Percentiles rank a stretch among this genome's conserved stretches.
phyloP scores from a whole-genome alignment of 176 grass and related monocot species.

The Guadua angustifolia region DNA sequence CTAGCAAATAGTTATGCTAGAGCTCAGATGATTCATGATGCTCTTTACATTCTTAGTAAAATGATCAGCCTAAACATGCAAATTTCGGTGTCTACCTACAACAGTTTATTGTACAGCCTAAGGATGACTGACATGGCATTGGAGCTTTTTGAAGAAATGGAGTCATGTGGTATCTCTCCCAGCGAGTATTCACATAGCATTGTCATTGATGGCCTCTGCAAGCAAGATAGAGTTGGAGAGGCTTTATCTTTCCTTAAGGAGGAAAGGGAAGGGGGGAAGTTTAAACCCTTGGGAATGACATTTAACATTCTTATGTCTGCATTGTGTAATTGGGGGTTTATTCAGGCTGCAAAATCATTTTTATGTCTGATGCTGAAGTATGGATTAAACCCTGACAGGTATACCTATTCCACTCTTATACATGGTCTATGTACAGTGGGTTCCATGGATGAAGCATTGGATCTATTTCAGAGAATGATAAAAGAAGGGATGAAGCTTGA shows the following conservation, averaged over 20 bases:
- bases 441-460: slow-evolving; percentile 62
- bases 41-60: slow-evolving; percentile 73
- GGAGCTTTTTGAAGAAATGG: slow-evolving; percentile 72
- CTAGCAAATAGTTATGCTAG: slow-evolving; percentile 75
- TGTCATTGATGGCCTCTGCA: slow-evolving; percentile 82
- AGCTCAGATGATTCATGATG: slow-evolving; percentile 70
- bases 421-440: slow-evolving; percentile 72
- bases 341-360: slow-evolving; percentile 74
- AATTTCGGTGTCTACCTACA: slow-evolving; percentile 69
- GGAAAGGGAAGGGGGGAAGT: slow-evolving; percentile 52
- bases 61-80: slow-evolving; percentile 80
- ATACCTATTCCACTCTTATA: slow-evolving; percentile 80
- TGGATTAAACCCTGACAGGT: slow-evolving; percentile 61
- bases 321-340: slow-evolving; percentile 59
- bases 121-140: slow-evolving; percentile 57
- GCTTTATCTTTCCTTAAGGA: slow-evolving; percentile 77
- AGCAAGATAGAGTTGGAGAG: slow-evolving; percentile 69
- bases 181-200: slow-evolving; percentile 66
- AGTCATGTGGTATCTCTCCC: slow-evolving; percentile 58
- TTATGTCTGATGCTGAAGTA: slow-evolving; percentile 82
- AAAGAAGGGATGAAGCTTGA: slow-evolving; percentile 63
- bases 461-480: slow-evolving; percentile 54
- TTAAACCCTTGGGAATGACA: slow-evolving; percentile 63
- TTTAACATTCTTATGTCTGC: slow-evolving; percentile 79
- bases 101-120: slow-evolving; percentile 65